These are phyloP conservation scores for Corylus americana DNA, from an alignment of 306 rosid species.

Conservation along the genomic window DNA sequence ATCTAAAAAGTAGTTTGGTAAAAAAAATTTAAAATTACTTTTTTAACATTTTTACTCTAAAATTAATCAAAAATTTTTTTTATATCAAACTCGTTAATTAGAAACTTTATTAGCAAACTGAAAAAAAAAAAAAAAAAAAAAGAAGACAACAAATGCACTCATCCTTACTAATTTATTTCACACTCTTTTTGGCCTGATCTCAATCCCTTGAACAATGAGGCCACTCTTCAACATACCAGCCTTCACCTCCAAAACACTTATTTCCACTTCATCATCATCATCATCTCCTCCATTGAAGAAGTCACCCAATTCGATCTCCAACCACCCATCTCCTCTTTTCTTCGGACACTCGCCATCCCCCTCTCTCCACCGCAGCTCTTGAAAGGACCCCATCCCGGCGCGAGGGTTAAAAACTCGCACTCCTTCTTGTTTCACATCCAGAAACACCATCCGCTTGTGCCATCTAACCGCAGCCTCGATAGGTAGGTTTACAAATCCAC, in stretches of 20 bases:
- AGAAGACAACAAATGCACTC: too few relatives aligned
- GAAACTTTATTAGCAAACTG: too few relatives aligned
- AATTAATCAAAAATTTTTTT: too few relatives aligned
- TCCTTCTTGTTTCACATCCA: slow-evolving; percentile 32
- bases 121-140: too few relatives aligned
- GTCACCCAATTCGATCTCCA: slow-evolving; percentile 65
- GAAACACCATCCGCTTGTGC: slow-evolving; percentile 27
- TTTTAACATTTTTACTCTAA: too few relatives aligned
- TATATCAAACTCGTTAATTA: too few relatives aligned
- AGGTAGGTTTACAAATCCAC: slow-evolving; percentile 50
- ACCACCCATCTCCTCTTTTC: slow-evolving; percentile 59
- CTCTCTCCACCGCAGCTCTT: neutral
- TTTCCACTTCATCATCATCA: slow-evolving; percentile 39
- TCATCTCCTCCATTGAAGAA: slow-evolving; percentile 47
- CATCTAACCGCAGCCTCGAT: slow-evolving; percentile 48
- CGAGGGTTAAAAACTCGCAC: slow-evolving; percentile 31
- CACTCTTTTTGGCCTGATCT: slow-evolving; percentile 52
- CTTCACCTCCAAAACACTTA: slow-evolving; percentile 43
- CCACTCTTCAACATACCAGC: slow-evolving; percentile 67
- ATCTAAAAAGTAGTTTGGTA: too few relatives aligned
- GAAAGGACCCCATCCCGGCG: slow-evolving; percentile 19
- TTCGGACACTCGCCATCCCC: slow-evolving; percentile 22
- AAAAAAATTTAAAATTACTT: too few relatives aligned
- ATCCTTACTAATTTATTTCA: too few relatives aligned
- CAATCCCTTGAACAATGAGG: slow-evolving; percentile 67